Evolutionary conservation across 2,329 filamentous ascomycete species (phyloP).

Genomic region (Rhinocladiella similis): DNA sequence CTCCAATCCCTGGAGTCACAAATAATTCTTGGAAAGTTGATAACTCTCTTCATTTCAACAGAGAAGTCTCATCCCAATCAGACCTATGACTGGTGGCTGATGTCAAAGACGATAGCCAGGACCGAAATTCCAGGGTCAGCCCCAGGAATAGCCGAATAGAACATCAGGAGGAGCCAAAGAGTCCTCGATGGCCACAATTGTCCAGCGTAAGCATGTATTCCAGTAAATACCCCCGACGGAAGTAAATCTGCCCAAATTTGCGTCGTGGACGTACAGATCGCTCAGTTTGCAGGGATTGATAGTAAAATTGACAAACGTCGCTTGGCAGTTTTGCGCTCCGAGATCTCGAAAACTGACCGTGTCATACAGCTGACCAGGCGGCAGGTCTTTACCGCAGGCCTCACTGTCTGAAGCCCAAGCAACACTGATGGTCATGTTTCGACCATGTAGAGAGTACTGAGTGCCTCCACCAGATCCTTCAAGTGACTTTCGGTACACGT

Average conservation of each 20-base stretch:
- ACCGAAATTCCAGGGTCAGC: too few relatives aligned
- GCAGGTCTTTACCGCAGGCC: too few relatives aligned
- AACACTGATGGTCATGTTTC: background rate
- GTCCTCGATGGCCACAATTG: background rate
- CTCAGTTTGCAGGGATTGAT: background rate
- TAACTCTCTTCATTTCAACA: too few relatives aligned
- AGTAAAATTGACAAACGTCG: background rate
- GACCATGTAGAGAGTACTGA: background rate
- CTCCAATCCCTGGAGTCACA: too few relatives aligned
- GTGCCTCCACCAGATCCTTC: background rate
- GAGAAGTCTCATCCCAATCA: too few relatives aligned
- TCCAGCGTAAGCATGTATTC: conserved; percentile 10
- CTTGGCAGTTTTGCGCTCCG: background rate
- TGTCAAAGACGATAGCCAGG: background rate
- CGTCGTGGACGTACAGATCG: background rate
- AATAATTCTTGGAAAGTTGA: too few relatives aligned
- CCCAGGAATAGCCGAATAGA: conserved; percentile 48
- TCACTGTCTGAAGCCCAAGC: background rate
- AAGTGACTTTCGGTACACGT: background rate
- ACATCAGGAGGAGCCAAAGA: conserved; percentile 1
- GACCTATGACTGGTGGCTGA: background rate
- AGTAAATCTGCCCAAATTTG: background rate
- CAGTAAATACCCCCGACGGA: conserved; percentile 6
- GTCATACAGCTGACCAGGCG: too few relatives aligned
- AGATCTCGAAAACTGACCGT: background rate